Conservation (phyloP, 805 yeast species). For the Saturnispora ahearnii region DNA sequence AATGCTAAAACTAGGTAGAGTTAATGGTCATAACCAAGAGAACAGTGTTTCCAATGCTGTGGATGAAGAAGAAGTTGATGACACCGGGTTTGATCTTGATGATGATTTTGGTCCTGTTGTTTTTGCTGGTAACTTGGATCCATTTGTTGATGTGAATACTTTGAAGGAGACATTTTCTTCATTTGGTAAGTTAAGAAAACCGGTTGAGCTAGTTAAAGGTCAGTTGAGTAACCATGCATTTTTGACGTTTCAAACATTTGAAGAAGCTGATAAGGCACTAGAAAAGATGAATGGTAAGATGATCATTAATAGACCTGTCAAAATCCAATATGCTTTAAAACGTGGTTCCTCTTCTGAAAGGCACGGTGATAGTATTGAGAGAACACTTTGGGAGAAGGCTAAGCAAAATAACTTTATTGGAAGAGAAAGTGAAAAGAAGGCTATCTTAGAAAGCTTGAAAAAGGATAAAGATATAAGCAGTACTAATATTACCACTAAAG, state of each 20-base stretch:
- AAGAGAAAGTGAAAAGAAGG: constrained; percentile 2
- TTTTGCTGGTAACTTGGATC: constrained; percentile 54
- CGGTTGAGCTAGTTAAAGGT: constrained; percentile 40
- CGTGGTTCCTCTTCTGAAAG: constrained; percentile 42
- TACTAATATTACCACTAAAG: not conserved
- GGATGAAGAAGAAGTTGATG: constrained; percentile 10
- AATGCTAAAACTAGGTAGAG: constrained; percentile 47
- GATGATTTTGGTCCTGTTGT: constrained; percentile 40
- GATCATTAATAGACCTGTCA: constrained; percentile 56
- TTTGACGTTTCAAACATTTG: constrained; percentile 54
- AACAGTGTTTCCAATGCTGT: not conserved
- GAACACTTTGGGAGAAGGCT: constrained; percentile 46
- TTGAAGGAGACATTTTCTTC: constrained; percentile 49
- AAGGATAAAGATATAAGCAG: not conserved
- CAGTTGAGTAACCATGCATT: constrained; percentile 52
- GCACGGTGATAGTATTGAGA: constrained; percentile 76
- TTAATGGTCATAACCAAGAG: constrained; percentile 17
- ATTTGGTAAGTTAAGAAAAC: constrained; percentile 53
- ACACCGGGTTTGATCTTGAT: constrained; percentile 5
- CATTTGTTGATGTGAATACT: constrained; percentile 51
- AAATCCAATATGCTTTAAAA: constrained; percentile 65
- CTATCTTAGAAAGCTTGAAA: constrained; percentile 1
- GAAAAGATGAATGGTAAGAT: constrained; percentile 57
- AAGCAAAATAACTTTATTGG: constrained; percentile 17
- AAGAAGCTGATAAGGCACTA: constrained; percentile 63